Percentiles rank a stretch among this genome's conserved stretches.
Evolutionary conservation across 2,329 filamentous ascomycete species (phyloP).

Genomic region (Fusarium sp.): DNA sequence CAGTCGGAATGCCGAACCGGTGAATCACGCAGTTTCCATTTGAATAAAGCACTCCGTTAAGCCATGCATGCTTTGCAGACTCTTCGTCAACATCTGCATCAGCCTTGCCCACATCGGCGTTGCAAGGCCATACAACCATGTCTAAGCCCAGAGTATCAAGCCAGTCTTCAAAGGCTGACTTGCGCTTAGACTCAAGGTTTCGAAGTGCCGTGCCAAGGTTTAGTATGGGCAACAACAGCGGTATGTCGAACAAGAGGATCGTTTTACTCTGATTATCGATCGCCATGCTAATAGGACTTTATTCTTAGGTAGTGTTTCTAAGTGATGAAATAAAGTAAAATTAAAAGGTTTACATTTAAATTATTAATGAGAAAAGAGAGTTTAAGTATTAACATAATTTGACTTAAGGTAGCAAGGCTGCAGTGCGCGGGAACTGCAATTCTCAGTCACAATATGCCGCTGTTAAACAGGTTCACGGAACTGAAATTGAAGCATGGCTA

Average conservation of each 20-base stretch:
- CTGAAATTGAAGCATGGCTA: too few relatives aligned
- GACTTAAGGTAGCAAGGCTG: rapidly evolving
- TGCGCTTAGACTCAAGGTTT: not conserved
- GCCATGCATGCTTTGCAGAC: not conserved
- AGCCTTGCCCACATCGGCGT: not conserved
- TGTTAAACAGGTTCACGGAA: not conserved
- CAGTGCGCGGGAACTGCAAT: too few relatives aligned
- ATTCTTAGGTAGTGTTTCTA: not conserved
- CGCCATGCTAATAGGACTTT: not conserved
- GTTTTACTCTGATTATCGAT: not conserved
- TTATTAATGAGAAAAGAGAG: too few relatives aligned
- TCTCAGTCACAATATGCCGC: not conserved
- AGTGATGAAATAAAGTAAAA: not conserved
- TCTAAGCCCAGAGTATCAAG: not conserved
- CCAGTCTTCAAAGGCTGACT: not conserved
- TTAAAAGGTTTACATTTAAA: not conserved
- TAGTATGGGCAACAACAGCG: constrained; percentile 3
- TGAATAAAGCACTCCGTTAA: not conserved
- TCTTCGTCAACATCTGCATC: not conserved
- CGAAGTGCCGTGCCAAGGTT: not conserved
- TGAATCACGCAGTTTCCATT: constrained; percentile 4
- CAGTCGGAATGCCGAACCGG: not conserved
- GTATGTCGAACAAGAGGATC: constrained; percentile 9
- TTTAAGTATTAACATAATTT: not conserved
- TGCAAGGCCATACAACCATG: not conserved